A percentile compares a stretch with the other conserved stretches of the same genome.
Conservation (phyloP, 2,329 filamentous ascomycete species). For the Polytolypa hystricis region DNA sequence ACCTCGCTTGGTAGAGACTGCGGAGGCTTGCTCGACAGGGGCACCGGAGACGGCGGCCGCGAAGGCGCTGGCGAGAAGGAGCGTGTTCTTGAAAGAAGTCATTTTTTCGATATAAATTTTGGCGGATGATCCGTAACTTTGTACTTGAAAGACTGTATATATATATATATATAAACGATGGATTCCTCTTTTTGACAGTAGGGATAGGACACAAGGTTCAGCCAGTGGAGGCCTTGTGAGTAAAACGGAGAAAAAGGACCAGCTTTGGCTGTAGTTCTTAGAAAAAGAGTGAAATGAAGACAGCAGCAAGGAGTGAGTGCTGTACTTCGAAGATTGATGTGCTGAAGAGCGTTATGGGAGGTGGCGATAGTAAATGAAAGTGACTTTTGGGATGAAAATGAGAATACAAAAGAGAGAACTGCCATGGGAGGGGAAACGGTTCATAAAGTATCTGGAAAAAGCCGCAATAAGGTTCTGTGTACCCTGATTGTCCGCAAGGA, state of each 20-base stretch:
- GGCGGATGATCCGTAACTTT: neutral
- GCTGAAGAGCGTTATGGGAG: conserved; percentile 18
- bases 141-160: neutral
- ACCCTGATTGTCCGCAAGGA: too few species aligned
- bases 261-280: too few species aligned
- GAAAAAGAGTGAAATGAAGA: conserved; percentile 14
- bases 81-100: conserved; percentile 26
- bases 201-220: too few species aligned
- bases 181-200: too few species aligned
- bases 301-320: conserved; percentile 8
- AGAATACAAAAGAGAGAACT: conserved; percentile 6
- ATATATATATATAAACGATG: too few species aligned
- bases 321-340: conserved; percentile 9
- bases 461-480: too few species aligned
- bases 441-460: too few species aligned
- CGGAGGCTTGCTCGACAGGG: conserved; percentile 15
- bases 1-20: conserved; percentile 19
- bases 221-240: neutral
- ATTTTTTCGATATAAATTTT: conserved; percentile 18
- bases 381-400: too few species aligned
- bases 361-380: conserved; percentile 12
- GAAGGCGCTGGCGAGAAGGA: conserved; percentile 24
- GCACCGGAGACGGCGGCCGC: conserved; percentile 24
- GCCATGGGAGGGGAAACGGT: conserved; percentile 4
- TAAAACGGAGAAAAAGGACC: conserved; percentile 6